phyloP scores from a whole-genome alignment of 768 basidiomycete genomes.

The Lentinus tigrinus region DNA sequence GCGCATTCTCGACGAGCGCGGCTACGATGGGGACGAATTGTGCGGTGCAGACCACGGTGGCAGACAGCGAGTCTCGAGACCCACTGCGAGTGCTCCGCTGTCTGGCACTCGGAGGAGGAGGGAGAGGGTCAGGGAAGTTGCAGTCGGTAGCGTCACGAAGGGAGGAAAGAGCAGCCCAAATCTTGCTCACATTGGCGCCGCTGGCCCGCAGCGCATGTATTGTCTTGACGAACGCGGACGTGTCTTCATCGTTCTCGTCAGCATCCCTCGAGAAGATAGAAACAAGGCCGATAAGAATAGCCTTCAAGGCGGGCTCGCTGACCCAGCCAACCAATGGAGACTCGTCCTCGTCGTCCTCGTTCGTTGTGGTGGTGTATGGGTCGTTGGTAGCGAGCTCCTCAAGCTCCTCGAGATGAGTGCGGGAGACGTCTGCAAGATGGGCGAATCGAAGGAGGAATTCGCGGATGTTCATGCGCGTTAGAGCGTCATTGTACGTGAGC shows the following conservation, averaged over 20 bases:
- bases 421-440: conserved; percentile 47
- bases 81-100: conserved; percentile 48
- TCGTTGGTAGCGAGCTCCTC: conserved; percentile 40
- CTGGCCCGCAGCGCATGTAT: conserved; percentile 51
- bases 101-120: conserved; percentile 44
- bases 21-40: conserved; percentile 69
- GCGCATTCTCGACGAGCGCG: conserved; percentile 53
- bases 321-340: conserved; percentile 49
- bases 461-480: conserved; percentile 67
- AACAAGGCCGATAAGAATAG: conserved; percentile 62
- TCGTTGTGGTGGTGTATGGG: conserved; percentile 33
- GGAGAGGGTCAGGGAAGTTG: conserved; percentile 57
- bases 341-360: conserved; percentile 32
- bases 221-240: conserved; percentile 41
- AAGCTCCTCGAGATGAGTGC: conserved; percentile 58
- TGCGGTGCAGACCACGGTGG: conserved; percentile 41
- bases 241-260: conserved; percentile 34
- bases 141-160: conserved; percentile 41
- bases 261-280: conserved; percentile 55
- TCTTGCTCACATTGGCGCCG: conserved; percentile 57
- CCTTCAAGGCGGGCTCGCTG: conserved; percentile 61
- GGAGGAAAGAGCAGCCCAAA: conserved; percentile 55
- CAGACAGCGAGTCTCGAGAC: conserved; percentile 14
- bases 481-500: conserved; percentile 44
- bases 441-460: conserved; percentile 73